phyloP scores from a whole-genome alignment of 768 basidiomycete genomes.

The Serendipita sp. region DNA sequence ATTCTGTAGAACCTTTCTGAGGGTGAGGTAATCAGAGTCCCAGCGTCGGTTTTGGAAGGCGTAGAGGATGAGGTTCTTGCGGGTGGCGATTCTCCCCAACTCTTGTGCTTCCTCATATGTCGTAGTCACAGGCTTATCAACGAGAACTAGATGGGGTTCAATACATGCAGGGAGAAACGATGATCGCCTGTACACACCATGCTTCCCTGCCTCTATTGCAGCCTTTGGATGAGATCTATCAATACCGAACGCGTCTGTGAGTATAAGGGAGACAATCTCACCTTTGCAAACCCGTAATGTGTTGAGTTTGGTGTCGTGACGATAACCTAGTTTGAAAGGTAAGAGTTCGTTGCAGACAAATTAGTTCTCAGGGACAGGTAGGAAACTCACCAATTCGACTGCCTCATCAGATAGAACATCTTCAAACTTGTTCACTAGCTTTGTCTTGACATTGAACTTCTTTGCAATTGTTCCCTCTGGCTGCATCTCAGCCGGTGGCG shows the following conservation, averaged over 20 bases:
- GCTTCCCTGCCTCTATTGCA: slow-evolving; percentile 51
- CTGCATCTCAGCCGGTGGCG: slow-evolving; percentile 27
- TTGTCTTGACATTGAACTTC: slow-evolving; percentile 37
- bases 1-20: slow-evolving; percentile 35
- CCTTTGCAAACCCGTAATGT: slow-evolving; percentile 50
- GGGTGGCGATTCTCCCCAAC: slow-evolving; percentile 40
- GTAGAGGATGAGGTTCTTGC: slow-evolving; percentile 50
- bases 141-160: slow-evolving; percentile 33
- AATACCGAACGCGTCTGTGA: not conserved
- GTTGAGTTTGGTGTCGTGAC: slow-evolving; percentile 61
- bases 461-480: slow-evolving; percentile 49
- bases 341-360: no score
- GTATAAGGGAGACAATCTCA: not conserved
- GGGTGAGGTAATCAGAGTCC: slow-evolving; percentile 61
- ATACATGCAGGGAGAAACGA: not conserved
- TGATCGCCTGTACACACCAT: slow-evolving; percentile 29
- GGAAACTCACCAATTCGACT: slow-evolving; percentile 37
- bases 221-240: slow-evolving; percentile 14
- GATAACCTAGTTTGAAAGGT: slow-evolving; percentile 17
- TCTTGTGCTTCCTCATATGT: slow-evolving; percentile 41
- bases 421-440: slow-evolving; percentile 45
- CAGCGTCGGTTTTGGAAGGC: slow-evolving; percentile 62
- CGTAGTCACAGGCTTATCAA: slow-evolving; percentile 65
- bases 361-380: no score
- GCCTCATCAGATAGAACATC: slow-evolving; percentile 43